phyloP scores from a whole-genome alignment of 306 rosid species.

The Casuarina equisetifolia region DNA sequence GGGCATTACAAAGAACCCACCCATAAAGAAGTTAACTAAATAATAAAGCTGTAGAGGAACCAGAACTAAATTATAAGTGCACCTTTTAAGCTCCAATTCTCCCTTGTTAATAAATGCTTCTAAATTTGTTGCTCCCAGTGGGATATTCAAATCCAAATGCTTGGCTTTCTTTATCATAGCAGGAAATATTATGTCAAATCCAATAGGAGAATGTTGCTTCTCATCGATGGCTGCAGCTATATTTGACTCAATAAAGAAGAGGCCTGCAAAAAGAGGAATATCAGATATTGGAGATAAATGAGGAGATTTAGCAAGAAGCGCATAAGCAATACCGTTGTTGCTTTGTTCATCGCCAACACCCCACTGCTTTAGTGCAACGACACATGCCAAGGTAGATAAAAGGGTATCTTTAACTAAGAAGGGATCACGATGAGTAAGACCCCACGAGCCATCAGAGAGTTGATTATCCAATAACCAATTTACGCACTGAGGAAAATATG shows the following conservation, averaged over 20 bases:
- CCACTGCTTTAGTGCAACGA: slow-evolving; percentile 75
- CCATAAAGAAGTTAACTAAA: background rate
- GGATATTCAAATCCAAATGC: slow-evolving; percentile 52
- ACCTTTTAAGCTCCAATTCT: slow-evolving; percentile 65
- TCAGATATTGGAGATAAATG: slow-evolving; percentile 11
- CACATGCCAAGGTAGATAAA: slow-evolving; percentile 66
- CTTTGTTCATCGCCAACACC: slow-evolving; percentile 61
- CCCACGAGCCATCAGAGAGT: slow-evolving; percentile 83
- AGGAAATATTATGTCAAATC: slow-evolving; percentile 72
- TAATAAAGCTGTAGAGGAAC: background rate
- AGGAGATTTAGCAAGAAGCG: slow-evolving; percentile 7
- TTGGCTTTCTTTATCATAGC: slow-evolving; percentile 56
- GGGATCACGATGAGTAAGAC: slow-evolving; percentile 45
- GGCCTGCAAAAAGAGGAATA: slow-evolving; percentile 50
- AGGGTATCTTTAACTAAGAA: slow-evolving; percentile 64
- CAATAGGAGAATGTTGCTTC: slow-evolving; percentile 65
- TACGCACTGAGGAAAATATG: slow-evolving; percentile 72
- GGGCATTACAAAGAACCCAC: background rate
- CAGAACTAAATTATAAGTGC: background rate
- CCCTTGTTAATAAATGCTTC: slow-evolving; percentile 51
- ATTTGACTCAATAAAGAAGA: slow-evolving; percentile 66
- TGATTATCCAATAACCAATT: slow-evolving; percentile 76
- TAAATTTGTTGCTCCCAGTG: slow-evolving; percentile 40
- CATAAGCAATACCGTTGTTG: slow-evolving; percentile 46
- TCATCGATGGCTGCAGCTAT: slow-evolving; percentile 58